A percentile compares a stretch with the other conserved stretches of the same genome.
Evolutionary conservation across 1,139 yeast species (phyloP).

Genomic region (Nakaseomyces glabratus): DNA sequence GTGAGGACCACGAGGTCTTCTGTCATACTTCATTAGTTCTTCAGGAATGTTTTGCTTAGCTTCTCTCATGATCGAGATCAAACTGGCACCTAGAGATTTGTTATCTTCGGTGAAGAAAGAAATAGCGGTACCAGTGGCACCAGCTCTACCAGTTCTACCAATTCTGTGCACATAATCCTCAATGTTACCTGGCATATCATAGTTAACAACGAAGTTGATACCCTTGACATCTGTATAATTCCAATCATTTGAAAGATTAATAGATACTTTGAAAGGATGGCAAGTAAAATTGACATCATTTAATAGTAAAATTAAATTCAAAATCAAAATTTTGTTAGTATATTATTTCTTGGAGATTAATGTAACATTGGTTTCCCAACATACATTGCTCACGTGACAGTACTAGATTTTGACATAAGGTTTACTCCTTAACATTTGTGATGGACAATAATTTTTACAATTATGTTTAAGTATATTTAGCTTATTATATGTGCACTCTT

Average conservation of each 20-base stretch:
- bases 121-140: slow-evolving; percentile 89
- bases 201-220: slow-evolving; percentile 84
- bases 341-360: too few species aligned
- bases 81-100: slow-evolving; percentile 81
- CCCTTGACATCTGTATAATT: slow-evolving; percentile 86
- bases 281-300: too few species aligned
- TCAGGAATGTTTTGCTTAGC: slow-evolving; percentile 85
- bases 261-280: too few species aligned
- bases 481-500: slow-evolving; percentile 5
- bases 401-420: too few species aligned
- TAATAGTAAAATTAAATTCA: too few species aligned
- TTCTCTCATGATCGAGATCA: slow-evolving; percentile 85
- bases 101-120: slow-evolving; percentile 88
- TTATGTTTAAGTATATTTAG: neutral
- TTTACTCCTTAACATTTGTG: too few species aligned
- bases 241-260: too few species aligned
- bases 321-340: too few species aligned
- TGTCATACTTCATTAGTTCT: slow-evolving; percentile 41
- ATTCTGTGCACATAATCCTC: slow-evolving; percentile 79
- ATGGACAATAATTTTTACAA: slow-evolving; percentile 3
- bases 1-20: slow-evolving; percentile 35
- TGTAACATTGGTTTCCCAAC: too few species aligned
- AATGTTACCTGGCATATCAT: slow-evolving; percentile 95
- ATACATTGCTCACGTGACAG: too few species aligned
- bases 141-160: slow-evolving; percentile 99